Evolutionary conservation across 345 rosid species (phyloP), one percentile per base, ranked within the genome.

Genomic region (Noccaea caerulescens): DNA sequence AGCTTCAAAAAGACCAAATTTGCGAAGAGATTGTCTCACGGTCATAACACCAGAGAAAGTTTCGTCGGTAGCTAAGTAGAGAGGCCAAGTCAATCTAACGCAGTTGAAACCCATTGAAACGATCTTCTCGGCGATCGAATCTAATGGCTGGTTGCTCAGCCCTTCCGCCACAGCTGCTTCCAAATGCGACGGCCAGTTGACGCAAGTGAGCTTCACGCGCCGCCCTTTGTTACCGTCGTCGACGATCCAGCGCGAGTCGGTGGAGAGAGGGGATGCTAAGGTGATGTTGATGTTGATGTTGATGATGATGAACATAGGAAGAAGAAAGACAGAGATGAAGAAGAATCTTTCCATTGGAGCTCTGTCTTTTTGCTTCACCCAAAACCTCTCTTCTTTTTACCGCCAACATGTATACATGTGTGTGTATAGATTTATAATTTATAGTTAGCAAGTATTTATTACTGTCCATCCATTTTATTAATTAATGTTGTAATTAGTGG

Each of bases 91-190:
- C 74, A 87, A 73, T 61, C 96, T 67, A 41, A 86, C 92, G 30
- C 92, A 90, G 52, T 82, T 88, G 73, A 88, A 86, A 14, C 88
- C 91, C 74, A 74, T 63, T 10, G 77, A 66, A 9, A 51, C 53
- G 12, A 88, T 75, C 56, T 32, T 56, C 46, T 60, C 63, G 18
- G 84, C 71, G 38, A 86, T 76, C 47, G 45, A 36, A 66, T 80
- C 81, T 32, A 88, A 6, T 0, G 96, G 84, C 73, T 76, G 89
- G 76, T 85, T 86, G 86, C 81, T 80, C 4, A 90, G 78, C 8
- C 94, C 96, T 79, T 90, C 92, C 1, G 96, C 94, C 62, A 90
- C 85, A 59, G 84, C 68, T 0, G 84, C 32, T 11, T 83, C 91
- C 0, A 88, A 83, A 78, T 90, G 96, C 12, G 93, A 64, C 16